Evolutionary conservation across 2,329 filamentous ascomycete species (phyloP), one percentile per base, ranked within the genome.

Genomic region (Volutella citrinella): DNA sequence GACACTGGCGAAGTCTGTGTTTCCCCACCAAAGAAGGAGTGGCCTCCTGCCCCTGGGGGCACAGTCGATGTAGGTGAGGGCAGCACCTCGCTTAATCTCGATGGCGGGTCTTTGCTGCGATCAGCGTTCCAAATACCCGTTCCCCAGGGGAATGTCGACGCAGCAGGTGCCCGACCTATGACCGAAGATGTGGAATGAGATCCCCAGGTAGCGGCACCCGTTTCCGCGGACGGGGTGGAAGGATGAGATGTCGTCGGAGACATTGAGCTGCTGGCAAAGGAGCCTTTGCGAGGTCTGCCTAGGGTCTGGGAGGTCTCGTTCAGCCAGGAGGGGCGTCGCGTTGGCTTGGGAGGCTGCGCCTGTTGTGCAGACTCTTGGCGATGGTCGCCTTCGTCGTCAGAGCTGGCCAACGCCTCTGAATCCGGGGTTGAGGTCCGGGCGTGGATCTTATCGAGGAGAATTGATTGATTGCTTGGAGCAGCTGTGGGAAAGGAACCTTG

Each of bases 321-420:
- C 39, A 95, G 66, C 87, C 89, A 95, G 23, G 87, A 94, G 27
- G 85, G 76, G 44, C 87, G 79, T 35, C 87, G 79, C 17, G 74
- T 75, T 28, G 84, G 78, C 51, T 82, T 86, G 30, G 65, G 73
- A 30, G 66, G 74, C 49, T 68, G 76, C 40, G 58, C 57, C 51
- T 63, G 65, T 51, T 71, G 70, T 44, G 64, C 64, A 52, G 56
- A 61, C 37, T 74, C 76, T 48, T 77, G 71, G 47, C 76, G 72
- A 56, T 80, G 73, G 41, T 95, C 85, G 37, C 70, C 75, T 61
- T 98, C 93, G 60, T 97, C 93, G 60, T 97, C 93, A 10, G 90
- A 96, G 48, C 91, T 97, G 32, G 85, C 89, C 40, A 97, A 69
- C 32, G 87, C 91, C 59, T 97, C 91, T 5, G 90, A 96, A 57